Base-by-base conservation (phyloP, 1,139 yeast species). In the Hyphopichia fennica region DNA sequence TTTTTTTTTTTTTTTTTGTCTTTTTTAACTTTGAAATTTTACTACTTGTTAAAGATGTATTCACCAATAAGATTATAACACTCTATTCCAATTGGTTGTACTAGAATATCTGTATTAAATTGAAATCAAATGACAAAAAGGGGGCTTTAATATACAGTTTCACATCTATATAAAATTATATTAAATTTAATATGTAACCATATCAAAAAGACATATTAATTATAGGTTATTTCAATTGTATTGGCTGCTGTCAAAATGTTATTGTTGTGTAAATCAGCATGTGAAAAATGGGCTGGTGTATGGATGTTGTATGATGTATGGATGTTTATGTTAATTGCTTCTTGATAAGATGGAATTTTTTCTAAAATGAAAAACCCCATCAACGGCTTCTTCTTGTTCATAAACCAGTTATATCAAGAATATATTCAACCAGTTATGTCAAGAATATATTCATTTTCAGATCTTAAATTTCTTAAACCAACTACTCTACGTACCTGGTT, bases 401-500 rank as follows among this genome's bases (percentile, higher is more conserved):
- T 10, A 7, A 22, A 22, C 25, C 7, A 7, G 10, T 7, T 22
- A 10, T 7, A 22, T 10, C 9, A 22, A 7, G 25, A 22, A 7
- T 7, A 7, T 7, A 10, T 22, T 7, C 9, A 7, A 22, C 10
- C 25, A 22, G 10, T 22, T 22, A 28, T 28, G 31, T 28, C 31
- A 14, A 10, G 31, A 13, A 42, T 48, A n/a, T 58, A 60, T 45
- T 45, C 62, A 9, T 34, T 63, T 18, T 50, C 66, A 3, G 73
- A 64, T 45, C 56, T 75, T 38, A 70, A 65, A 46, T 74, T 69
- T 50, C 44, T 80, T n/a, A 75, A 70, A 34, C 73, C 82, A 1
- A 47, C 64, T 8, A 60, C 70, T 0, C 64, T 81, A 27, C 60
- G 71, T 32, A 48, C 62, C 9, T 81, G 85, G 85, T 56, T 79